Percentiles rank a stretch among this genome's conserved stretches.
These are phyloP conservation scores for Heliamphora exappendiculata DNA, from an alignment of 148 eudicot species.

Conservation along the genomic window DNA sequence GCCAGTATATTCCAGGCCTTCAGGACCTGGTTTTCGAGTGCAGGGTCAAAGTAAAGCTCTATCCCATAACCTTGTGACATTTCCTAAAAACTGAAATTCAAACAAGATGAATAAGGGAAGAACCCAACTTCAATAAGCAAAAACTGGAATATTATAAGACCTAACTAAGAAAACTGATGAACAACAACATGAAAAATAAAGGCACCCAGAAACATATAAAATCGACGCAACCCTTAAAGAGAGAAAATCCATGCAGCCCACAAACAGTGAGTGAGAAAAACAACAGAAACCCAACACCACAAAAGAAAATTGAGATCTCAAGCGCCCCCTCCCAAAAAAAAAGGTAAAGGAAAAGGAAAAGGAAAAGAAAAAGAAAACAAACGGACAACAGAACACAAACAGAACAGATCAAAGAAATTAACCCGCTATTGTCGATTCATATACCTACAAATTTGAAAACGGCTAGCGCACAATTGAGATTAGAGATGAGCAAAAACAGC, in stretches of 20 bases:
- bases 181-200: not conserved
- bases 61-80: constrained; percentile 82
- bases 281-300: not conserved
- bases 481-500: not conserved
- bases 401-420: constrained; percentile 5
- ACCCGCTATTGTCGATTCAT: not conserved
- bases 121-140: not conserved
- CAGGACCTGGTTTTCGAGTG: constrained; percentile 79
- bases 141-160: not conserved
- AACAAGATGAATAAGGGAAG: not conserved
- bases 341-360: too few relatives aligned
- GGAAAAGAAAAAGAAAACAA: not conserved
- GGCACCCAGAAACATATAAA: not conserved
- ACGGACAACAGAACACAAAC: not conserved
- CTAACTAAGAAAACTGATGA: not conserved
- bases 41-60: constrained; percentile 86
- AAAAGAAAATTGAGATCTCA: constrained; percentile 12
- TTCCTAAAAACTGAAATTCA: constrained; percentile 6
- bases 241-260: not conserved
- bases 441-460: not conserved
- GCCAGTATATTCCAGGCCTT: constrained; percentile 88
- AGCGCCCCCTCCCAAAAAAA: too few relatives aligned
- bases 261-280: not conserved
- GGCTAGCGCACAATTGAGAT: constrained; percentile 8
- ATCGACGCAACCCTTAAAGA: constrained; percentile 2